Evolutionary conservation across 192 early-diverging fungal species (phyloP).

Genomic region (Lunasporangiospora selenospora): DNA sequence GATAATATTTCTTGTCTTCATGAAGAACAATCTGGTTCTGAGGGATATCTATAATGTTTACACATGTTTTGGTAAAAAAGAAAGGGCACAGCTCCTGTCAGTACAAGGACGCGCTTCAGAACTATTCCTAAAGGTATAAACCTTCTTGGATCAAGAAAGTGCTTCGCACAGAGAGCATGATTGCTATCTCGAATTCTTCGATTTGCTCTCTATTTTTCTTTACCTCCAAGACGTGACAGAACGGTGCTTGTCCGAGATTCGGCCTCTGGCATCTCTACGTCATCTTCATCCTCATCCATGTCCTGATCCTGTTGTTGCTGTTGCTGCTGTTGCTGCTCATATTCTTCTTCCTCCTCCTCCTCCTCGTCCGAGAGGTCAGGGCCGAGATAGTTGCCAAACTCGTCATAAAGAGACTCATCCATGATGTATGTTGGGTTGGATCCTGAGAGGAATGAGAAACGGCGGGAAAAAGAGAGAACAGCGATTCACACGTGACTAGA

Average conservation of each 20-base stretch:
- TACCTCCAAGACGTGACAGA: constrained; percentile 75
- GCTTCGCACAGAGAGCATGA: too few species aligned
- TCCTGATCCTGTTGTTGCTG: constrained; percentile 30
- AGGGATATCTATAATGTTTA: constrained; percentile 66
- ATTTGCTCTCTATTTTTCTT: too few species aligned
- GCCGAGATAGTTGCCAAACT: constrained; percentile 99
- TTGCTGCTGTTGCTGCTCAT: constrained; percentile 31
- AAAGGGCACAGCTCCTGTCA: too few species aligned
- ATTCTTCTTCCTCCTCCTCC: constrained; percentile 60
- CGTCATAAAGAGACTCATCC: constrained; percentile 85
- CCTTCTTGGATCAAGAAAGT: too few species aligned
- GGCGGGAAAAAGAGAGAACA: too few species aligned
- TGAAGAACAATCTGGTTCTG: constrained; percentile 89
- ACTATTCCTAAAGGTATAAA: too few species aligned
- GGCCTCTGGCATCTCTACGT: constrained; percentile 56
- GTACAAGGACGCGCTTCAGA: too few species aligned
- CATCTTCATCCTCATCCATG: constrained; percentile 56
- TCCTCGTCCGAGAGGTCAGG: constrained; percentile 86
- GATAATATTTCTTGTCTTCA: constrained; percentile 99
- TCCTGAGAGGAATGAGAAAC: too few species aligned
- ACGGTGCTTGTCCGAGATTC: constrained; percentile 48
- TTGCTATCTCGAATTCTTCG: too few species aligned
- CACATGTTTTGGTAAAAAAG: too few species aligned
- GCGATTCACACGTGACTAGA: too few species aligned
- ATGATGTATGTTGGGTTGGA: too few species aligned